Evolutionary conservation across 441 rosid genomes (phyloP).

Genomic region (Manihot esculenta): DNA sequence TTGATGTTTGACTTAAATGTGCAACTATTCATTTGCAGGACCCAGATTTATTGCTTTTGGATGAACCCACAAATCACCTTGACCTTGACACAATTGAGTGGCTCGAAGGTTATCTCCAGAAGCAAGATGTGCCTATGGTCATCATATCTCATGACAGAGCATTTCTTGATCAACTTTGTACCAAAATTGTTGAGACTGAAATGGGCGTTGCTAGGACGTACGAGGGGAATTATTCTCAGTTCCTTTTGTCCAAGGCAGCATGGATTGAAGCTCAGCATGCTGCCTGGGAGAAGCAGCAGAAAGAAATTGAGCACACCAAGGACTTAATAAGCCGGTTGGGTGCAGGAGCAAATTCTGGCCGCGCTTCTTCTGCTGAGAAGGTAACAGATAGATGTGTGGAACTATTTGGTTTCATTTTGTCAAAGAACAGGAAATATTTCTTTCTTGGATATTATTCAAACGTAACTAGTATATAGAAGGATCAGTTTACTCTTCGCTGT

Average conservation of each 20-base stretch:
- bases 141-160: constrained; percentile 96
- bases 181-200: constrained; percentile 94
- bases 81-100: constrained; percentile 96
- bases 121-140: constrained; percentile 96
- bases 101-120: constrained; percentile 87
- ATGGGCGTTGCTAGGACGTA: constrained; percentile 88
- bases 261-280: constrained; percentile 76
- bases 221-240: constrained; percentile 87
- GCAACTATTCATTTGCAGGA: constrained; percentile 41
- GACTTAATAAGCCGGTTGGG: constrained; percentile 72
- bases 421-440: not conserved
- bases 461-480: not conserved
- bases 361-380: constrained; percentile 97
- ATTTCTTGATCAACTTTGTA: constrained; percentile 90
- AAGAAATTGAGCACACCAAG: constrained; percentile 77
- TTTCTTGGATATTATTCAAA: constrained; percentile 5
- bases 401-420: not conserved
- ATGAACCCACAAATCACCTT: constrained; percentile 96
- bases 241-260: constrained; percentile 62
- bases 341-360: constrained; percentile 86
- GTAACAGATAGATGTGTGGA: constrained; percentile 30
- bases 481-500: not conserved
- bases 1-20: constrained; percentile 19
- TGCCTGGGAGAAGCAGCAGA: constrained; percentile 95
- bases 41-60: constrained; percentile 87